phyloP scores from a whole-genome alignment of 1,284 basidiomycete genomes.

The Apiotrichum veenhuisii region DNA sequence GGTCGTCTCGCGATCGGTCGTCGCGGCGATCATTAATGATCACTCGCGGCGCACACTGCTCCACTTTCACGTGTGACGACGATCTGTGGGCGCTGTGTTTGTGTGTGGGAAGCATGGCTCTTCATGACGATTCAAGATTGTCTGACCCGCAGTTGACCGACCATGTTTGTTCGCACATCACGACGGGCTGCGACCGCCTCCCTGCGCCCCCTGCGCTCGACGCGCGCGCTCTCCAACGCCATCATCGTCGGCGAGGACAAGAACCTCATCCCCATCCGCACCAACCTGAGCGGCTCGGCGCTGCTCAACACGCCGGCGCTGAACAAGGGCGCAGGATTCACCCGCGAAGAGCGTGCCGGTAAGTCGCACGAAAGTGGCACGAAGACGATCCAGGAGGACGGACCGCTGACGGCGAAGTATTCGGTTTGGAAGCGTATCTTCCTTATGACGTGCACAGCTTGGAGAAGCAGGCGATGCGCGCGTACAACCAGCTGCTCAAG shows the following conservation, averaged over 20 bases:
- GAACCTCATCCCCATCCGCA: conserved; percentile 35
- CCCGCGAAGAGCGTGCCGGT: conserved; percentile 58
- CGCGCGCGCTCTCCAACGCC: background rate
- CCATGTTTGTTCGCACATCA: too few relatives aligned
- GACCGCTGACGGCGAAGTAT: conserved; percentile 28
- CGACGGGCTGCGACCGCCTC: too few relatives aligned
- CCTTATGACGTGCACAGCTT: conserved; percentile 70
- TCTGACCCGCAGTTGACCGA: too few relatives aligned
- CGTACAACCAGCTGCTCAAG: conserved; percentile 60
- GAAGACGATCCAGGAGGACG: conserved; percentile 28
- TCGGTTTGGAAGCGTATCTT: conserved; percentile 72
- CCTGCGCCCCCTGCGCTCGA: too few relatives aligned
- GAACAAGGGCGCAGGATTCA: conserved; percentile 65
- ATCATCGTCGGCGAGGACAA: conserved; percentile 18
- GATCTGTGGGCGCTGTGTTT: too few relatives aligned
- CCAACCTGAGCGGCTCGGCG: conserved; percentile 27
- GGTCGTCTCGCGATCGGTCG: too few relatives aligned
- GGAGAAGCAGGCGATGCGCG: conserved; percentile 65
- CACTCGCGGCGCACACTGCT: too few relatives aligned
- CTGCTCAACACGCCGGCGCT: conserved; percentile 27
- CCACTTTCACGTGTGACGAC: too few relatives aligned
- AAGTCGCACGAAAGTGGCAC: background rate
- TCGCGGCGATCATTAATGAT: too few relatives aligned
- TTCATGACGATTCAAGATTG: too few relatives aligned
- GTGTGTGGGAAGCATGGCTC: too few relatives aligned